Conservation (phyloP, 192 early-diverging fungal genomes). For the Podila minutissima region DNA sequence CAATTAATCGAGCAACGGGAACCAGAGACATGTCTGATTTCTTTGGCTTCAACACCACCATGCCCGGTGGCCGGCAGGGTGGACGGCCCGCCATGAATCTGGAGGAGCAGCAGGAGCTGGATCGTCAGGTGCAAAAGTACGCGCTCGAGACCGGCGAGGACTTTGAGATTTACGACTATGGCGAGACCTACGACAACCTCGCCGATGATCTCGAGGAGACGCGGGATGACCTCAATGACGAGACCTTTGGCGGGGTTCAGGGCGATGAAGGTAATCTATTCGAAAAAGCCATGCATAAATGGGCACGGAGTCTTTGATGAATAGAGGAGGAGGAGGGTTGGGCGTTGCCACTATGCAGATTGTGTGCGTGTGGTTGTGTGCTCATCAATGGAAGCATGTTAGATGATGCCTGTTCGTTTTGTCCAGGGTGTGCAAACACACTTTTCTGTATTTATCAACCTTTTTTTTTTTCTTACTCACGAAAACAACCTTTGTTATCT, state of each 20-base stretch:
- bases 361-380: background rate
- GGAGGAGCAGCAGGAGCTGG: constrained; percentile 51
- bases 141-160: constrained; percentile 60
- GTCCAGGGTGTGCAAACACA: too few species aligned
- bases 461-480: background rate
- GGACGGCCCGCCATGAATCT: constrained; percentile 49
- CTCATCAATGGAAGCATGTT: background rate
- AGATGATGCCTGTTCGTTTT: too few species aligned
- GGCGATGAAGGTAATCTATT: constrained; percentile 54
- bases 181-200: constrained; percentile 64
- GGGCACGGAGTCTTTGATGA: too few species aligned
- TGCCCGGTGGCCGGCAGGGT: constrained; percentile 52
- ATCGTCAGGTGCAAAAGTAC: constrained; percentile 45
- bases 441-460: too few species aligned
- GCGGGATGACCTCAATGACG: constrained; percentile 76
- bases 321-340: too few species aligned
- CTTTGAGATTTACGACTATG: constrained; percentile 71
- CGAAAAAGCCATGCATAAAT: too few species aligned
- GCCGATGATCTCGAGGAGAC: constrained; percentile 71
- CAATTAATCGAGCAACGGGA: background rate
- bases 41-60: constrained; percentile 63
- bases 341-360: too few species aligned
- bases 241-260: constrained; percentile 72
- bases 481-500: background rate
- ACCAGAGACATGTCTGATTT: constrained; percentile 44